Percentiles rank a stretch among this genome's conserved stretches.
Conservation (phyloP, 2,329 filamentous ascomycete genomes). For the Cladophialophora immunda region DNA sequence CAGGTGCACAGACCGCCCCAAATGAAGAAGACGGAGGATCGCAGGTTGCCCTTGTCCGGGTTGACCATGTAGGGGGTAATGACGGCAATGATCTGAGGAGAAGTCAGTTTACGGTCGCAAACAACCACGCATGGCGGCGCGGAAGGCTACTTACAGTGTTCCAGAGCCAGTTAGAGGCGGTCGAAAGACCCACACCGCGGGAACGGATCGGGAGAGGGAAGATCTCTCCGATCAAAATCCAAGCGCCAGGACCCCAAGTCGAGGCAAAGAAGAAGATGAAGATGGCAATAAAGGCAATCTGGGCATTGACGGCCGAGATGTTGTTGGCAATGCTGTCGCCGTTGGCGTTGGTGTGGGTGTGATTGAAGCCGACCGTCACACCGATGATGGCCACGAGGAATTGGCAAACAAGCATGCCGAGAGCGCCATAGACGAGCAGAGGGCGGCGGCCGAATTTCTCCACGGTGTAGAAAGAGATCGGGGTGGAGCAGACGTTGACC, state of each 20-base stretch:
- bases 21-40: conserved; percentile 79
- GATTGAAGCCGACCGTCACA: conserved; percentile 40
- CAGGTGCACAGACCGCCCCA: conserved; percentile 80
- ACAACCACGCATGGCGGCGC: conserved; percentile 51
- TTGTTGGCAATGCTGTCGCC: conserved; percentile 68
- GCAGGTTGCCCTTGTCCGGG: conserved; percentile 64
- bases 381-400: conserved; percentile 79
- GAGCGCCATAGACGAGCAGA: conserved; percentile 79
- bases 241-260: conserved; percentile 82
- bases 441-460: conserved; percentile 82
- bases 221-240: conserved; percentile 84
- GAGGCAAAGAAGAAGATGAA: conserved; percentile 94
- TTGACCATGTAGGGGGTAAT: conserved; percentile 78
- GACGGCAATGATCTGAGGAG: conserved; percentile 64
- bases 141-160: conserved; percentile 66
- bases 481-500: conserved; percentile 86
- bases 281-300: conserved; percentile 89
- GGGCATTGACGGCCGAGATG: conserved; percentile 61
- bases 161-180: conserved; percentile 92
- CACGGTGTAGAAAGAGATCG: conserved; percentile 85
- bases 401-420: conserved; percentile 85
- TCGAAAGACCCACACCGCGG: conserved; percentile 85
- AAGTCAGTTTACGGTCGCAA: conserved; percentile 69
- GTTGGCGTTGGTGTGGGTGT: conserved; percentile 59
- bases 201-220: conserved; percentile 90